Evolutionary conservation across 148 eudicot genomes (phyloP), one percentile per base, ranked within the genome.

Genomic region (Agrostemma githago): DNA sequence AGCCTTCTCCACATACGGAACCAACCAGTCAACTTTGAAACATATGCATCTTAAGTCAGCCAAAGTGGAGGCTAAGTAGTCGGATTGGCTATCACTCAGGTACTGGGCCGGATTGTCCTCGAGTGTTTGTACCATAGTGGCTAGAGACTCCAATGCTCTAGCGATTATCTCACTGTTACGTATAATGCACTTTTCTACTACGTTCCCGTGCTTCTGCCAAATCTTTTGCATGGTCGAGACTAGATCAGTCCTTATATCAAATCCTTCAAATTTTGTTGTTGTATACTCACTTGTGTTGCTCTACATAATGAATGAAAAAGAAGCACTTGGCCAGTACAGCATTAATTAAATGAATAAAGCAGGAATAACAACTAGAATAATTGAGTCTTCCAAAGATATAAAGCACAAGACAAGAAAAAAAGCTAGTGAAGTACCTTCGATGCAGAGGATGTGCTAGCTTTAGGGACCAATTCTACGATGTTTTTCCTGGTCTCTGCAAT

Each of bases 11-110:
- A 75, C 70, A 5, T 10, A 67, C 5, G 78, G 51, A 40, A 19
- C 38, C 48, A 75, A 63, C 76, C 76, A 73, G n/a, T 44, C 2
- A n/a, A 73, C 76, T 12, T 73, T 46, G 42, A 73, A 73, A 75
- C 61, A 21, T 46, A 66, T 66, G 60, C 42, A 37, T 54, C 60
- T 69, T 21, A 75, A 37, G 44, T 75, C 71, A 66, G 78, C 40
- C 72, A 75, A 21, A 12, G 72, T 56, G 41, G 78, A 53, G 64
- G 20, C 56, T 26, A 75, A 69, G 21, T 75, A 75, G 57, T 66
- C 67, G 42, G 58, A 59, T 44, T 73, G 68, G 17, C 5, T 10
- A 44, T 73, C 68, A 61, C 40, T 73, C 65, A 66, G 17, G 14
- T 64, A 66, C 17, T 60, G 53, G 44, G 5, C 64, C 39, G 72